Percentiles rank a stretch among this genome's conserved stretches.
Evolutionary conservation across 1,284 basidiomycete species (phyloP).

Genomic region (Ceratobasidium sp.): DNA sequence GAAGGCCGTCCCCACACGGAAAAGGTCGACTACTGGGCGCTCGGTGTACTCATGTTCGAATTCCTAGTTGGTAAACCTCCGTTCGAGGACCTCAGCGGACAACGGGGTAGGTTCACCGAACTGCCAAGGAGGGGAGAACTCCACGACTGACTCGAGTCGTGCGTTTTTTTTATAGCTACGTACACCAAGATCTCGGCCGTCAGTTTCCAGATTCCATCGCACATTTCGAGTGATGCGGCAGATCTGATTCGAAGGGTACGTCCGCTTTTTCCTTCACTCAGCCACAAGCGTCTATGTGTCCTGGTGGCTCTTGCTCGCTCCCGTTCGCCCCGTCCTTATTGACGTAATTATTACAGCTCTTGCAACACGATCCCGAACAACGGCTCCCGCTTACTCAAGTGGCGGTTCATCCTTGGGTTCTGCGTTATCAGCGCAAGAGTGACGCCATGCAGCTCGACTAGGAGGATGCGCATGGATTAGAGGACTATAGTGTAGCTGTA

Average conservation of each 20-base stretch:
- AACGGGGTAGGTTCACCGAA: constrained; percentile 9
- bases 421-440: constrained; percentile 61
- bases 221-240: constrained; percentile 67
- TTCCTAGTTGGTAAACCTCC: constrained; percentile 92
- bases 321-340: neutral
- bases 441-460: neutral
- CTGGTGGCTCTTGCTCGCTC: neutral
- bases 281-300: constrained; percentile 43
- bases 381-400: constrained; percentile 83
- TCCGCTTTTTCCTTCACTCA: constrained; percentile 43
- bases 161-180: constrained; percentile 62
- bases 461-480: too few relatives aligned
- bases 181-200: constrained; percentile 84
- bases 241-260: constrained; percentile 68
- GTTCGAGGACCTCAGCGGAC: constrained; percentile 85
- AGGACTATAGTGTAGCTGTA: too few relatives aligned
- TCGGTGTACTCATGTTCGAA: constrained; percentile 95
- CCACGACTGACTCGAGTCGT: neutral
- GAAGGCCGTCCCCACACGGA: constrained; percentile 85
- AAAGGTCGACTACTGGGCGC: constrained; percentile 94
- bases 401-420: constrained; percentile 89
- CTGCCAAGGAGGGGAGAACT: neutral
- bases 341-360: constrained; percentile 62
- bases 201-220: constrained; percentile 75
- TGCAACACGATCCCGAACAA: constrained; percentile 83